phyloP scores from a whole-genome alignment of 345 rosid genomes.

The Brassica cretica region DNA sequence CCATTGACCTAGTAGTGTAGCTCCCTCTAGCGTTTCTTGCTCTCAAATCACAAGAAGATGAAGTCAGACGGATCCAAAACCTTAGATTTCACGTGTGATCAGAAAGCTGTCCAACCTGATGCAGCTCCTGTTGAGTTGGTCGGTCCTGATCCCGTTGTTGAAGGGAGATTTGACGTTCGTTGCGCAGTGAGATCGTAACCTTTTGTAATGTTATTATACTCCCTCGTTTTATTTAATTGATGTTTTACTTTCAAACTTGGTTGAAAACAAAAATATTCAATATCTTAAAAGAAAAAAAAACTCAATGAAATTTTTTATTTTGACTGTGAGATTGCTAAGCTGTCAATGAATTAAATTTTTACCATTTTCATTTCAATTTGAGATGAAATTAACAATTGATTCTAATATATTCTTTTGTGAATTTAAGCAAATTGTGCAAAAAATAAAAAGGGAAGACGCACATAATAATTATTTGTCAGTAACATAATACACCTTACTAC shows the following conservation, averaged over 20 bases:
- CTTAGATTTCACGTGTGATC: constrained; percentile 71
- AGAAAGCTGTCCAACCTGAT: constrained; percentile 98
- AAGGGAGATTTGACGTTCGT: constrained; percentile 54
- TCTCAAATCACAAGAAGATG: constrained; percentile 34
- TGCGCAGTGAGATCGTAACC: background rate
- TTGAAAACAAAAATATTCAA: background rate
- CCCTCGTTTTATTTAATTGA: background rate
- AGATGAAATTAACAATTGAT: background rate
- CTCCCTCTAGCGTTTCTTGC: constrained; percentile 29
- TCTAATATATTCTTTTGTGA: background rate
- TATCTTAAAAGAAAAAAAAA: too few relatives aligned
- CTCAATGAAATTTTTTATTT: too few relatives aligned
- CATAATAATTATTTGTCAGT: background rate
- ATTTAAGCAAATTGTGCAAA: background rate
- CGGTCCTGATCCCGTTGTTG: constrained; percentile 56
- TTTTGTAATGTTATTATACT: background rate
- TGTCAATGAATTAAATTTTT: too few relatives aligned
- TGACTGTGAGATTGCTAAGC: too few relatives aligned
- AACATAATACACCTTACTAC: background rate
- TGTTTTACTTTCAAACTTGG: background rate
- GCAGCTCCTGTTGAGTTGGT: constrained; percentile 64
- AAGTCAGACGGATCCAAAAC: constrained; percentile 37
- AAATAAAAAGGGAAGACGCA: background rate
- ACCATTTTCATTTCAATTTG: background rate
- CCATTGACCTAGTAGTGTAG: constrained; percentile 20